A percentile compares a stretch with the other conserved stretches of the same genome.
phyloP scores from a whole-genome alignment of 306 rosid genomes.

The Bauhinia variegata region DNA sequence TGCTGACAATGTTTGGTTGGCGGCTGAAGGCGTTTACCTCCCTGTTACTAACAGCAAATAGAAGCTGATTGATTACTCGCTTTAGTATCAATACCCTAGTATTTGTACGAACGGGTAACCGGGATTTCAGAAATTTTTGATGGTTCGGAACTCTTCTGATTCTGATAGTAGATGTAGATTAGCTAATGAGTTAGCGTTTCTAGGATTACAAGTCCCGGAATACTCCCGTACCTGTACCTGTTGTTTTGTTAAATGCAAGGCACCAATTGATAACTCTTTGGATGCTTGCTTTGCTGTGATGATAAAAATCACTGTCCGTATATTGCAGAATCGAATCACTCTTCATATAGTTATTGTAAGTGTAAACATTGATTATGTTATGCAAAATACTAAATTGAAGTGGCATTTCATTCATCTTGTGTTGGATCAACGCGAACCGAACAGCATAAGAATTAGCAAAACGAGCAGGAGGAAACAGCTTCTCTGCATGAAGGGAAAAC shows the following conservation, averaged over 20 bases:
- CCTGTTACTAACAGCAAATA: conserved; percentile 74
- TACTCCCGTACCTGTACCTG: conserved; percentile 25
- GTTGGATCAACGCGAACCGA: not conserved
- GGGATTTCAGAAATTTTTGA: conserved; percentile 38
- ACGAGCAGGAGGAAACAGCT: no score
- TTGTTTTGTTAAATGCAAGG: conserved; percentile 19
- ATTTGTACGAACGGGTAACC: conserved; percentile 36
- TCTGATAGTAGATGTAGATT: conserved; percentile 39
- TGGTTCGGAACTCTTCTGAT: conserved; percentile 36
- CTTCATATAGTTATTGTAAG: no score
- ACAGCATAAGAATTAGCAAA: no score
- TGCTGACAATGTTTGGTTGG: conserved; percentile 90
- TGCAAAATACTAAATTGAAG: no score
- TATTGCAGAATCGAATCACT: no score
- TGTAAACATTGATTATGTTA: no score
- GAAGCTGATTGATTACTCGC: conserved; percentile 38
- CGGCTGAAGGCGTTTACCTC: conserved; percentile 95
- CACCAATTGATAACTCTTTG: conserved; percentile 16
- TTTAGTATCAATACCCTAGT: conserved; percentile 23
- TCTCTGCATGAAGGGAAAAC: not conserved
- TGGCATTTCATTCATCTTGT: no score
- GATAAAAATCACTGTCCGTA: no score
- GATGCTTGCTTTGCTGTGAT: no score
- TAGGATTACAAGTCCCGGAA: conserved; percentile 25
- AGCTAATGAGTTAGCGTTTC: conserved; percentile 28